Evolutionary conservation across 441 rosid species (phyloP).

Genomic region (Mallotus repandus): DNA sequence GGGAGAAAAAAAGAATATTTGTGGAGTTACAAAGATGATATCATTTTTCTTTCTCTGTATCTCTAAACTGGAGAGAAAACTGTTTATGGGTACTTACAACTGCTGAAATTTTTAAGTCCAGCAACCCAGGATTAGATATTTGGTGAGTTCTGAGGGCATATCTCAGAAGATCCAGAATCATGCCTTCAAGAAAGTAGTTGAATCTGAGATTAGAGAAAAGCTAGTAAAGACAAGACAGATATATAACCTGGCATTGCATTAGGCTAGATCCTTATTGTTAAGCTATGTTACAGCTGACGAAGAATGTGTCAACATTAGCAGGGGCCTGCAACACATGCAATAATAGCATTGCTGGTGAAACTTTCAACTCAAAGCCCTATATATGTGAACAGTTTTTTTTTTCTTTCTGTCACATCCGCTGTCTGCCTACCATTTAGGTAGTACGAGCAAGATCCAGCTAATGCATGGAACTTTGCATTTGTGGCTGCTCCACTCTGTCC

Average conservation of each 20-base stretch:
- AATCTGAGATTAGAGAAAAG: background rate
- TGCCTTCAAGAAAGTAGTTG: background rate
- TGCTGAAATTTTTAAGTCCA: background rate
- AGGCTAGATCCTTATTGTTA: background rate
- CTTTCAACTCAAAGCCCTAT: background rate
- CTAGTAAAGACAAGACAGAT: background rate
- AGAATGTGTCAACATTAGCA: background rate
- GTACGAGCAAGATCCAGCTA: too few species aligned
- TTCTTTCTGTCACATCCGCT: too few species aligned
- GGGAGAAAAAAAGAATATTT: too few species aligned
- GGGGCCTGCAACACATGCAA: background rate
- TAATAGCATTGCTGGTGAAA: background rate
- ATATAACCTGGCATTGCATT: background rate
- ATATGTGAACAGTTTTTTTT: background rate
- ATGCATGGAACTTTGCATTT: too few species aligned
- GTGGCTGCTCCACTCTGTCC: too few species aligned
- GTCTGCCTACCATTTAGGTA: too few species aligned
- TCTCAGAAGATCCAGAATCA: background rate
- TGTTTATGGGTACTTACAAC: background rate
- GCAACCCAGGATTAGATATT: background rate
- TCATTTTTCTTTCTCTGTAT: too few species aligned
- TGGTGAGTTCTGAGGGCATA: background rate
- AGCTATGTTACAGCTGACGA: background rate
- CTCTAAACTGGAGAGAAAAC: background rate
- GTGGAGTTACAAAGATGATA: too few species aligned